These are phyloP conservation scores for Biscogniauxia sp. DNA, from an alignment of 2,329 filamentous ascomycete species.

Conservation along the genomic window DNA sequence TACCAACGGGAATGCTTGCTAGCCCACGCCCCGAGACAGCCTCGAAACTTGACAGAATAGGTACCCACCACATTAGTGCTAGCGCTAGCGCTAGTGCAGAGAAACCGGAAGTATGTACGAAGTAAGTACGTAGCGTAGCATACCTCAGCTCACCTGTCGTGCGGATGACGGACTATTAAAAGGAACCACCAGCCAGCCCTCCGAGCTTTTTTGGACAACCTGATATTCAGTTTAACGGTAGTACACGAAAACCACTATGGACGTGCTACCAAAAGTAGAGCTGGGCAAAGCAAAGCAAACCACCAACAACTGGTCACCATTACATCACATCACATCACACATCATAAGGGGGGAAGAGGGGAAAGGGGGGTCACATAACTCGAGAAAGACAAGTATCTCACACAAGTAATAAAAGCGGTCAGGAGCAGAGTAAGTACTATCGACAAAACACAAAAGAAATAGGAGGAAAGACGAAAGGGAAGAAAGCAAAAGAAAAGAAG, in stretches of 20 bases:
- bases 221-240: not conserved
- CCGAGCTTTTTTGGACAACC: too few relatives aligned
- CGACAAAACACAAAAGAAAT: not conserved
- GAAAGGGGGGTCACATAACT: too few relatives aligned
- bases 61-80: not conserved
- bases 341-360: not conserved
- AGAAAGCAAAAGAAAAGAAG: not conserved
- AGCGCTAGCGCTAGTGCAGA: not conserved
- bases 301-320: too few relatives aligned
- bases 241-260: too few relatives aligned
- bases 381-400: not conserved
- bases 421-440: not conserved
- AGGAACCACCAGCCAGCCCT: too few relatives aligned
- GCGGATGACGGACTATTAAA: too few relatives aligned
- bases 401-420: not conserved
- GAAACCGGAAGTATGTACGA: not conserved
- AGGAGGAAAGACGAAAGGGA: not conserved
- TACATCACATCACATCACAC: not conserved
- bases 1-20: not conserved
- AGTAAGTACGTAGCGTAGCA: too few relatives aligned
- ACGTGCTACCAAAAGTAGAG: too few relatives aligned
- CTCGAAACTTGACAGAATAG: not conserved
- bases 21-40: not conserved
- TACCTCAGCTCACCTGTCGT: too few relatives aligned
- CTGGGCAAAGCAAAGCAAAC: too few relatives aligned